phyloP scores from a whole-genome alignment of 2,329 filamentous ascomycete species.

The Aaosphaeria arxii region DNA sequence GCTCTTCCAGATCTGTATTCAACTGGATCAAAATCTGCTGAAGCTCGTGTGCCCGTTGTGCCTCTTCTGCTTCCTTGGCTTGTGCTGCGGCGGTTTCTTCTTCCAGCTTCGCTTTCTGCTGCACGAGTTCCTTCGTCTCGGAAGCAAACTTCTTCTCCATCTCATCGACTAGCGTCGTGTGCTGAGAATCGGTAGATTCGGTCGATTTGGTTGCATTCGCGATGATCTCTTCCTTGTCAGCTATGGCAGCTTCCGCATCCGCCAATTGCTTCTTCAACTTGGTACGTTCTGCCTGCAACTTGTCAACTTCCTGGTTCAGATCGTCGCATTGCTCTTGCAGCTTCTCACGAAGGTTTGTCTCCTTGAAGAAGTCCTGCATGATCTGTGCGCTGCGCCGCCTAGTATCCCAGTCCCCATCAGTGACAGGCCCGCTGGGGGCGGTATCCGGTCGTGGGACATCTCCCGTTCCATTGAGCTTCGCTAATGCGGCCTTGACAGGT shows the following conservation, averaged over 20 bases:
- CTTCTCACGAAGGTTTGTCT: constrained; percentile 34
- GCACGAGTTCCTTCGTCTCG: constrained; percentile 30
- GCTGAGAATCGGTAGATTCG: constrained; percentile 15
- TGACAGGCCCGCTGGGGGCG: constrained; percentile 25
- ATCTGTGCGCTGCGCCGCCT: constrained; percentile 31
- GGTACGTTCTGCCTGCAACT: constrained; percentile 25
- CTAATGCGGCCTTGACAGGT: constrained; percentile 25
- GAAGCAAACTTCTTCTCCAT: constrained; percentile 35
- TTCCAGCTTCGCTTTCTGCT: constrained; percentile 27
- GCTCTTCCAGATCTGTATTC: constrained; percentile 32
- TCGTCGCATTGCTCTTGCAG: constrained; percentile 35
- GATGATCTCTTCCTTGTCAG: constrained; percentile 29
- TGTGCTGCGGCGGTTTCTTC: constrained; percentile 29
- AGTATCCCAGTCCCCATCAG: constrained; percentile 28
- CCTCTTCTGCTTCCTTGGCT: constrained; percentile 29
- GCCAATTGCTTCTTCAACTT: constrained; percentile 31
- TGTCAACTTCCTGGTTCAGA: constrained; percentile 28
- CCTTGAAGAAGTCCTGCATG: constrained; percentile 40
- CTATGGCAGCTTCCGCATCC: constrained; percentile 26
- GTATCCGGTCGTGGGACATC: constrained; percentile 28
- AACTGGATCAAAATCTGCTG: constrained; percentile 35
- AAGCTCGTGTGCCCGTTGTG: constrained; percentile 29
- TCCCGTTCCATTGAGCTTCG: constrained; percentile 21
- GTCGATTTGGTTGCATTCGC: constrained; percentile 15
- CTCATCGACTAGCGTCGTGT: constrained; percentile 25